These are phyloP conservation scores for Citrus unshiu DNA, from an alignment of 345 rosid genomes.

Conservation along the genomic window DNA sequence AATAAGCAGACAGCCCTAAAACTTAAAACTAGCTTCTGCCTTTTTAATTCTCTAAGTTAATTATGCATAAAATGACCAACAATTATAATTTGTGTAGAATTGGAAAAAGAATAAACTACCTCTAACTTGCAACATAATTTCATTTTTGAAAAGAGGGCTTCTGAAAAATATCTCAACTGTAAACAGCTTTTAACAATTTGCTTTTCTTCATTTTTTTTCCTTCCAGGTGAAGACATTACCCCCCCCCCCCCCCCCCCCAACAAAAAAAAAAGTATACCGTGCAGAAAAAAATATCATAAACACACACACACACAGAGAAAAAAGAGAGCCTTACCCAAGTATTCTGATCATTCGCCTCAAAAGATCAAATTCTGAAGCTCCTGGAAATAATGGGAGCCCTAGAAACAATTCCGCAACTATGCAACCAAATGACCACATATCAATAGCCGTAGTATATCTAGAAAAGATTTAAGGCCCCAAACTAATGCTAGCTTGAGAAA, in stretches of 20 bases:
- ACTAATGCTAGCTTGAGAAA: slow-evolving; percentile 4
- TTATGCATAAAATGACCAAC: neutral
- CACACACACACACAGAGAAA: neutral
- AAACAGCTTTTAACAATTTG: neutral
- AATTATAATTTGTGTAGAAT: neutral
- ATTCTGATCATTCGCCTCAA: slow-evolving; percentile 85
- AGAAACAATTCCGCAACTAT: slow-evolving; percentile 98
- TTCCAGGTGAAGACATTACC: neutral
- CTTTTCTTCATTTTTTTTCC: neutral
- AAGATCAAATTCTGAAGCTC: slow-evolving; percentile 98
- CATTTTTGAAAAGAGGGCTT: neutral
- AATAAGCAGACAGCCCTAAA: neutral
- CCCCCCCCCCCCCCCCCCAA: neutral
- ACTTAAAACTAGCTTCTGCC: neutral
- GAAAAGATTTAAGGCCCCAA: slow-evolving; percentile 42
- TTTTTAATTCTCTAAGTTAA: neutral
- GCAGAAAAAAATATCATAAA: neutral
- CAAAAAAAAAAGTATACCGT: neutral
- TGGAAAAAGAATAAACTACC: neutral
- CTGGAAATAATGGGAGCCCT: slow-evolving; percentile 96
- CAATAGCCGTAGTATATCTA: slow-evolving; percentile 96
- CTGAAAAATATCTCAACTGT: neutral
- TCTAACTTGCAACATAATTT: neutral
- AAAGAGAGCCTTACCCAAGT: slow-evolving; percentile 67
- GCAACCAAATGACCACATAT: slow-evolving; percentile 99